These are phyloP conservation scores for Clavispora santaluciae DNA, from an alignment of 805 yeast species.

Conservation along the genomic window DNA sequence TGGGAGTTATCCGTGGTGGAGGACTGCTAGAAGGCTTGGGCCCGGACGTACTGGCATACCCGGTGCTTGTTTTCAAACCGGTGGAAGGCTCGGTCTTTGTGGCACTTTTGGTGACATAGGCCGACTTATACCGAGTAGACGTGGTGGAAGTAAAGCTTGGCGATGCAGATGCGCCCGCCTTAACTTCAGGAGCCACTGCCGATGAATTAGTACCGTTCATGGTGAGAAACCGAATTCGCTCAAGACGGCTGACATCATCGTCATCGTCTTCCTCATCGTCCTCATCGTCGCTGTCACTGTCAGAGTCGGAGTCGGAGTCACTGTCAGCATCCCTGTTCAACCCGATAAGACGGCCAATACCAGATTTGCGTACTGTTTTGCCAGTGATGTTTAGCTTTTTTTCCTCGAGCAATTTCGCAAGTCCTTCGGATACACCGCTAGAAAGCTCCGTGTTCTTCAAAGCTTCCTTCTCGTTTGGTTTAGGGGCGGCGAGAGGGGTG, in stretches of 20 bases:
- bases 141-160: neutral
- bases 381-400: neutral
- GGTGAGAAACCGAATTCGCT: neutral
- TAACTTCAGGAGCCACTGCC: neutral
- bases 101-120: neutral
- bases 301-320: neutral
- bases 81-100: neutral
- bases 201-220: neutral
- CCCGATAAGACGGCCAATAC: neutral
- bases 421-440: neutral
- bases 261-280: conserved; percentile 10
- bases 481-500: neutral
- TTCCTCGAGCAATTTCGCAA: neutral
- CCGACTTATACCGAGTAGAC: neutral
- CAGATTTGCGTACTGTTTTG: neutral
- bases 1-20: neutral
- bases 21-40: neutral
- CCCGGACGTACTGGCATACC: neutral
- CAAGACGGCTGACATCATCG: neutral
- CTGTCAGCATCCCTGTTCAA: neutral
- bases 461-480: neutral
- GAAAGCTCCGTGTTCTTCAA: neutral
- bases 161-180: neutral
- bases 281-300: conserved; percentile 1
- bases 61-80: neutral